Percentiles rank a stretch among this genome's conserved stretches.
phyloP scores from a whole-genome alignment of 1,284 basidiomycete genomes.

The Thecaphora thlaspeos region DNA sequence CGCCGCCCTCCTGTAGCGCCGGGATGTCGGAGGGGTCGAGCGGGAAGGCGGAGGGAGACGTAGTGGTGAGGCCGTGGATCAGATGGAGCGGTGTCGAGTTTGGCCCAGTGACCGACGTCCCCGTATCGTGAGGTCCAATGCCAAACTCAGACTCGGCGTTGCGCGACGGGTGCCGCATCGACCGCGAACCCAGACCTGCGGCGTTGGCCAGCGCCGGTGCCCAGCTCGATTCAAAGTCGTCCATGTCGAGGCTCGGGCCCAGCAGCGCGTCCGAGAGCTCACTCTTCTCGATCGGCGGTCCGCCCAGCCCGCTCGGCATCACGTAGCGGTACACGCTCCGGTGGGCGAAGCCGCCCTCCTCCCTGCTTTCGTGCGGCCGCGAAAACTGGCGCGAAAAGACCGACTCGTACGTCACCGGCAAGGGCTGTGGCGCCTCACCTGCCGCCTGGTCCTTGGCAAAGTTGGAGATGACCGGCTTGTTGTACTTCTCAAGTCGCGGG shows the following conservation, averaged over 20 bases:
- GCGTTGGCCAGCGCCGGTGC: constrained; percentile 45
- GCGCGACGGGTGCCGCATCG: constrained; percentile 5
- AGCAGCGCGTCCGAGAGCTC: constrained; percentile 43
- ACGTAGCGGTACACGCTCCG: constrained; percentile 46
- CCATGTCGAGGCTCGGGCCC: constrained; percentile 42
- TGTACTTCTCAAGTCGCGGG: constrained; percentile 30
- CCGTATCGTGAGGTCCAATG: constrained; percentile 18
- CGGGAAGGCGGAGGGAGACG: constrained; percentile 46
- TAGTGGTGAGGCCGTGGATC: constrained; percentile 52
- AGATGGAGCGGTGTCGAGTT: constrained; percentile 55
- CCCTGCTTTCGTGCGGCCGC: constrained; percentile 29
- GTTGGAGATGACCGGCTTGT: constrained; percentile 42
- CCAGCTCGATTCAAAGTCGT: constrained; percentile 50
- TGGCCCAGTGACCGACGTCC: constrained; percentile 41
- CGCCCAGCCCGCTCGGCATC: constrained; percentile 51
- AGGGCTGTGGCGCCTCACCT: constrained; percentile 20
- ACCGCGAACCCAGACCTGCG: constrained; percentile 34
- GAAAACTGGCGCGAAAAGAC: constrained; percentile 33
- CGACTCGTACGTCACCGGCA: constrained; percentile 32
- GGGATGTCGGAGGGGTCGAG: constrained; percentile 51
- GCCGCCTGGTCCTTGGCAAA: constrained; percentile 36
- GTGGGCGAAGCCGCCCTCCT: constrained; percentile 1
- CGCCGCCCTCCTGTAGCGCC: constrained; percentile 26
- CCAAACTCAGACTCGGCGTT: constrained; percentile 25
- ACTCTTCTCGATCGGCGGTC: constrained; percentile 50